Conservation (phyloP, 1,284 basidiomycete genomes). For the Phenoliferia sp. region DNA sequence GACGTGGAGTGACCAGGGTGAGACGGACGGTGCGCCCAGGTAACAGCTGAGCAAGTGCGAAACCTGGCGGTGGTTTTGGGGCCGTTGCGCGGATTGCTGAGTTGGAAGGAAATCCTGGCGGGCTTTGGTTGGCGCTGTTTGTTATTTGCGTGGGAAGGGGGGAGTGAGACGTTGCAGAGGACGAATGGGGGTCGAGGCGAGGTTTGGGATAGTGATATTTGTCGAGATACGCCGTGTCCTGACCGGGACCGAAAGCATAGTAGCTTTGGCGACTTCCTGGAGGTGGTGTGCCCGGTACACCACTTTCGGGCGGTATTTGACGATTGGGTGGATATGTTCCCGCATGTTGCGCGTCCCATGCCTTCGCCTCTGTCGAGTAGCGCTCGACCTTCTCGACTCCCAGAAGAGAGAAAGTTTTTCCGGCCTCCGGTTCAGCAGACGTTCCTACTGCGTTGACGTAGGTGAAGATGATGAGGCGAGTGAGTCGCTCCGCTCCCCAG, state of each 20-base stretch:
- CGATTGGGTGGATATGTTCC: conserved; percentile 11
- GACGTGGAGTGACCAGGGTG: conserved; percentile 59
- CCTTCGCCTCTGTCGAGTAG: neutral
- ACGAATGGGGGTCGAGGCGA: neutral
- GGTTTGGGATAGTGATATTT: neutral
- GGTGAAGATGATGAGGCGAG: conserved; percentile 58
- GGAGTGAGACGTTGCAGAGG: neutral
- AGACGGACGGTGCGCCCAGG: conserved; percentile 72
- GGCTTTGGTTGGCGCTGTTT: no score
- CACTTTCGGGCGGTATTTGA: neutral
- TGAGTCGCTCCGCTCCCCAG: conserved; percentile 63
- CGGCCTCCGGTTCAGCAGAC: neutral
- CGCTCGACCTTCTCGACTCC: conserved; percentile 16
- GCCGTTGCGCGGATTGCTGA: conserved; percentile 36
- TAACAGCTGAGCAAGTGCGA: conserved; percentile 69
- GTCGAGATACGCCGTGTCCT: neutral
- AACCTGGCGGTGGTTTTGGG: conserved; percentile 55
- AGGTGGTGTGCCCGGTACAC: neutral
- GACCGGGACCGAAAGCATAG: conserved; percentile 7
- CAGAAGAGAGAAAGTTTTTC: conserved; percentile 5
- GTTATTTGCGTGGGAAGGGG: no score
- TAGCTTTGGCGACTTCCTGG: conserved; percentile 5
- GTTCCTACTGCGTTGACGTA: conserved; percentile 56
- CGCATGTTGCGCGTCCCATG: neutral
- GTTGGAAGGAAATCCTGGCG: conserved; percentile 4